Evolutionary conservation across 1,284 basidiomycete genomes (phyloP).

Genomic region (Inonotus hispidus): DNA sequence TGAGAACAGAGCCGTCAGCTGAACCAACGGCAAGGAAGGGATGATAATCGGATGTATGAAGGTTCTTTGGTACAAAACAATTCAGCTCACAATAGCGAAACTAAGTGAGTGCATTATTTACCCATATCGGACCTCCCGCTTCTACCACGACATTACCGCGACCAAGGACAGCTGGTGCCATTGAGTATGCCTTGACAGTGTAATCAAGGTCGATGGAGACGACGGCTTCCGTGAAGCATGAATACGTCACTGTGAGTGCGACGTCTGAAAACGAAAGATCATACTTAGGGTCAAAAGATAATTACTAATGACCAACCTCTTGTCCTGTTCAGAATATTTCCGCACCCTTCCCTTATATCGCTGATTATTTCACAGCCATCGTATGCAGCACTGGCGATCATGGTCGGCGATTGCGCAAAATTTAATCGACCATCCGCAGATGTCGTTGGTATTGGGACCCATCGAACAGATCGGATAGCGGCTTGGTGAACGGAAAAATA

Average conservation of each 20-base stretch:
- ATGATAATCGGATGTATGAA: constrained; percentile 79
- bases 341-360: constrained; percentile 64
- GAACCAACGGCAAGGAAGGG: constrained; percentile 77
- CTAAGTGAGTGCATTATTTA: constrained; percentile 33
- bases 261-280: constrained; percentile 44
- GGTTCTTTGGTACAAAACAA: constrained; percentile 39
- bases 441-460: constrained; percentile 62
- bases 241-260: constrained; percentile 60
- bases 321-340: constrained; percentile 66
- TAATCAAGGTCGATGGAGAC: constrained; percentile 77
- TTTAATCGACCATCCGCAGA: constrained; percentile 41
- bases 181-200: constrained; percentile 65
- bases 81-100: not conserved
- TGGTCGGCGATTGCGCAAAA: constrained; percentile 54
- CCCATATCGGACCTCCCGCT: constrained; percentile 77
- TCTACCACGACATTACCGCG: constrained; percentile 68
- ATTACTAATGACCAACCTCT: constrained; percentile 41
- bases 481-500: constrained; percentile 72
- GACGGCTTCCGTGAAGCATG: constrained; percentile 57
- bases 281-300: not conserved
- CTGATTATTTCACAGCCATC: constrained; percentile 71
- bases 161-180: constrained; percentile 67
- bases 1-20: constrained; percentile 74
- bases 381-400: constrained; percentile 70
- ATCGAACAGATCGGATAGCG: constrained; percentile 68